These are phyloP conservation scores for Alternaria gansuensis DNA, from an alignment of 2,329 filamentous ascomycete genomes.

Conservation along the genomic window DNA sequence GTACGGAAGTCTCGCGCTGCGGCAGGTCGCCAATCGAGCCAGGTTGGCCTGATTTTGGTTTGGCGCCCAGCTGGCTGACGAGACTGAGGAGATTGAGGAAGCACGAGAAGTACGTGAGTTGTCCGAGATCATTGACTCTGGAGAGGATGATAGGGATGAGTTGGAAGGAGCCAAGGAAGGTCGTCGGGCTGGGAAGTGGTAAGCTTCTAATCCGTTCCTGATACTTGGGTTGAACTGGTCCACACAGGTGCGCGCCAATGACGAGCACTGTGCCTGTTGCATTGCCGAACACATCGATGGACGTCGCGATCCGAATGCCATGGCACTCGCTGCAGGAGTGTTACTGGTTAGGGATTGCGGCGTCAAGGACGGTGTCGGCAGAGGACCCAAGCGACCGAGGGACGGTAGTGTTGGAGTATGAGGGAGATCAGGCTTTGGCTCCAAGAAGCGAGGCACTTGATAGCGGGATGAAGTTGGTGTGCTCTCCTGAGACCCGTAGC, in stretches of 20 bases:
- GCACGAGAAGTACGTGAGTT: slow-evolving; percentile 64
- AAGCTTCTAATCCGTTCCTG: slow-evolving; percentile 56
- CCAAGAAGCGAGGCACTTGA: slow-evolving; percentile 59
- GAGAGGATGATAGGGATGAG: slow-evolving; percentile 63
- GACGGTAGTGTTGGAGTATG: slow-evolving; percentile 66
- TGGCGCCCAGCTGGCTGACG: slow-evolving; percentile 62
- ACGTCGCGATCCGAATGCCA: slow-evolving; percentile 59
- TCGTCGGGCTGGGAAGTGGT: slow-evolving; percentile 56
- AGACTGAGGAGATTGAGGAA: slow-evolving; percentile 64
- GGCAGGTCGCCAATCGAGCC: slow-evolving; percentile 63
- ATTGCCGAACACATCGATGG: slow-evolving; percentile 68
- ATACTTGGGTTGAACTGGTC: slow-evolving; percentile 59
- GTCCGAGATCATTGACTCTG: slow-evolving; percentile 72
- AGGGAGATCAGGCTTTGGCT: slow-evolving; percentile 60
- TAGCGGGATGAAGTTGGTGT: slow-evolving; percentile 55
- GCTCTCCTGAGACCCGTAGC: slow-evolving; percentile 52
- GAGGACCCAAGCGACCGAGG: slow-evolving; percentile 62
- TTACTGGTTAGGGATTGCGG: slow-evolving; percentile 62
- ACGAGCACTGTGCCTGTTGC: slow-evolving; percentile 64
- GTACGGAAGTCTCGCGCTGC: slow-evolving; percentile 58
- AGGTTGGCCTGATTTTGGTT: slow-evolving; percentile 58
- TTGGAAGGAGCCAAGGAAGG: slow-evolving; percentile 61
- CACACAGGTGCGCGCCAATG: slow-evolving; percentile 64
- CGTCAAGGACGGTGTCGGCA: slow-evolving; percentile 70
- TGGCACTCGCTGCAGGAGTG: slow-evolving; percentile 70